phyloP scores from a whole-genome alignment of 495 filamentous ascomycete species.

The Emericellopsis terricola region DNA sequence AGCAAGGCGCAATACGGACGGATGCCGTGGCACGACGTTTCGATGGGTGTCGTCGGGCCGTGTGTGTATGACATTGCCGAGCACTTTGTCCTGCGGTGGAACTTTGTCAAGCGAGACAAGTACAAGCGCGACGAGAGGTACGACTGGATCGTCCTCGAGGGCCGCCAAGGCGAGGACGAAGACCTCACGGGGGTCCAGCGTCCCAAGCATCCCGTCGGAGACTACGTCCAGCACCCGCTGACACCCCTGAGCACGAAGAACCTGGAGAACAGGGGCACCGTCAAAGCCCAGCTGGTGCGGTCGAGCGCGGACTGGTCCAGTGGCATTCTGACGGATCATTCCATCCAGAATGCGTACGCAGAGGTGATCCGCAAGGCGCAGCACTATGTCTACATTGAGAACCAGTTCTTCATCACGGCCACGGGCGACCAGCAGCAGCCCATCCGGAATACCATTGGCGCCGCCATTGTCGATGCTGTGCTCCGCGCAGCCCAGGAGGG shows the following conservation, averaged over 20 bases:
- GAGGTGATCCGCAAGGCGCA: conserved; percentile 69
- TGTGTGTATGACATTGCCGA: conserved; percentile 90
- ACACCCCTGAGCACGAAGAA: conserved; percentile 34
- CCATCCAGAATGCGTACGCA: conserved; percentile 82
- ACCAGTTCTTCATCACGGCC: conserved; percentile 95
- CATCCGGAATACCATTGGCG: conserved; percentile 73
- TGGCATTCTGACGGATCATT: conserved; percentile 74
- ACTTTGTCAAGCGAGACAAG: conserved; percentile 93
- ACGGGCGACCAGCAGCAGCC: conserved; percentile 75
- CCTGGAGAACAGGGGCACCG: conserved; percentile 38
- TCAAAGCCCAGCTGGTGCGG: conserved; percentile 68
- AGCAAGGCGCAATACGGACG: conserved; percentile 81
- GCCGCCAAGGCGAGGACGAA: conserved; percentile 63
- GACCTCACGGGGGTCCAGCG: conserved; percentile 75
- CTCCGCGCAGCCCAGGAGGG: conserved; percentile 65
- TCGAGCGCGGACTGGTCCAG: conserved; percentile 92
- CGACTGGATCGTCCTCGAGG: conserved; percentile 69
- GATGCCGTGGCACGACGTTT: conserved; percentile 97
- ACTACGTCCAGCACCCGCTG: conserved; percentile 70
- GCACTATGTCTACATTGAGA: conserved; percentile 93
- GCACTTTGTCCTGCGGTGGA: conserved; percentile 92
- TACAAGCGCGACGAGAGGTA: conserved; percentile 72
- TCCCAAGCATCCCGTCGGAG: conserved; percentile 69
- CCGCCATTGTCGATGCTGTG: conserved; percentile 77
- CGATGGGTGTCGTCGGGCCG: conserved; percentile 76